Percentiles rank a stretch among this genome's conserved stretches.
Evolutionary conservation across 345 rosid genomes (phyloP).

Genomic region (Hypericum androsaemum): DNA sequence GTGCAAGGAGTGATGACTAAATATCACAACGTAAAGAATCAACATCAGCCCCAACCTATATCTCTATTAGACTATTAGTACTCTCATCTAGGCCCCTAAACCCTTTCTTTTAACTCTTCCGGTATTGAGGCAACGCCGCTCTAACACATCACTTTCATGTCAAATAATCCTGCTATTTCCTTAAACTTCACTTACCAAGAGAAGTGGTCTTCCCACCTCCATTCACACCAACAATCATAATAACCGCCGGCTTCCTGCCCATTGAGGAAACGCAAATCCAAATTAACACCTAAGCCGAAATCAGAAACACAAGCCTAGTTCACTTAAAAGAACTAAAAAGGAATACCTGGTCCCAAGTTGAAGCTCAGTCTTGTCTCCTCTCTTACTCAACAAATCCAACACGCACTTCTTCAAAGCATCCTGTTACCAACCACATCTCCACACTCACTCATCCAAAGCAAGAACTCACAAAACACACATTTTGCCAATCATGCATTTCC

Average conservation of each 20-base stretch:
- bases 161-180: no score
- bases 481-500: no score
- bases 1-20: no score
- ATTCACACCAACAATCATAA: constrained; percentile 80
- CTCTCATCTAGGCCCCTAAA: no score
- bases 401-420: constrained; percentile 77
- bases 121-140: no score
- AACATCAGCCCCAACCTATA: no score
- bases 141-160: no score
- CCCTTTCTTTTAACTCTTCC: no score
- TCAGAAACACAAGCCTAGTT: neutral
- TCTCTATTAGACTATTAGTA: no score
- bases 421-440: constrained; percentile 23
- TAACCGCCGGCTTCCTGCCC: constrained; percentile 80
- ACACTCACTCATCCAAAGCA: no score
- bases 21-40: no score
- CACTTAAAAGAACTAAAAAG: neutral
- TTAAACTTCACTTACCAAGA: constrained; percentile 49
- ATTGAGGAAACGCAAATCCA: constrained; percentile 5
- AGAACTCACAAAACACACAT: no score
- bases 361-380: constrained; percentile 72
- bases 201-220: constrained; percentile 99
- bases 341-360: constrained; percentile 76
- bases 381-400: constrained; percentile 52
- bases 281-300: constrained; percentile 4